These are phyloP conservation scores for Hemileccinum rubropunctum DNA, from an alignment of 768 basidiomycete species.

Conservation along the genomic window DNA sequence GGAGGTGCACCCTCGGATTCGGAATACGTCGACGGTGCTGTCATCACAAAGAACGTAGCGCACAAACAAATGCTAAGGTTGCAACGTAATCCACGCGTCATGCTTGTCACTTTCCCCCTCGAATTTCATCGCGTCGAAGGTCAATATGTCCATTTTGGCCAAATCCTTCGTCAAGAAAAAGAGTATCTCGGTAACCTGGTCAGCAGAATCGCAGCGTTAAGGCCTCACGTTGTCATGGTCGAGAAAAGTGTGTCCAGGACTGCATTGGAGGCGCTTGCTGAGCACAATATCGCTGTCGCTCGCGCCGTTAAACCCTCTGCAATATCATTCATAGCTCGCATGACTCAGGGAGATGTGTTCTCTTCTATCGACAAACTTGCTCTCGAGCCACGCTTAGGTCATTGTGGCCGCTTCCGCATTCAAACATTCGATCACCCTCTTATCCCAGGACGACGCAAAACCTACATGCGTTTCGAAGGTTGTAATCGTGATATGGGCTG, in stretches of 20 bases:
- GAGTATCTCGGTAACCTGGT: conserved; percentile 89
- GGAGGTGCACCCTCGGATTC: conserved; percentile 90
- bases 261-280: conserved; percentile 82
- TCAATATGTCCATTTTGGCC: conserved; percentile 90
- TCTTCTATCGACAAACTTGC: conserved; percentile 95
- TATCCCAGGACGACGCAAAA: conserved; percentile 93
- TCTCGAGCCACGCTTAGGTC: conserved; percentile 83
- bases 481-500: conserved; percentile 92
- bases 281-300: conserved; percentile 87
- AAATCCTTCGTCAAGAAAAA: conserved; percentile 88
- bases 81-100: conserved; percentile 85
- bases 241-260: conserved; percentile 89
- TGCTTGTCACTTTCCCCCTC: conserved; percentile 93
- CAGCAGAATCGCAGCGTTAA: conserved; percentile 82
- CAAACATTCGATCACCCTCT: conserved; percentile 94
- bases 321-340: conserved; percentile 83
- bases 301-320: conserved; percentile 86
- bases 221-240: conserved; percentile 90
- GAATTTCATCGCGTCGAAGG: conserved; percentile 93
- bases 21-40: conserved; percentile 94
- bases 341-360: conserved; percentile 93
- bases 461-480: conserved; percentile 98
- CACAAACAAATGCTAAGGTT: conserved; percentile 91
- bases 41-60: conserved; percentile 97
- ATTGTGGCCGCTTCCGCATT: conserved; percentile 80